phyloP scores from a whole-genome alignment of 2,329 filamentous ascomycete genomes.

The Trichoderma atroviride region DNA sequence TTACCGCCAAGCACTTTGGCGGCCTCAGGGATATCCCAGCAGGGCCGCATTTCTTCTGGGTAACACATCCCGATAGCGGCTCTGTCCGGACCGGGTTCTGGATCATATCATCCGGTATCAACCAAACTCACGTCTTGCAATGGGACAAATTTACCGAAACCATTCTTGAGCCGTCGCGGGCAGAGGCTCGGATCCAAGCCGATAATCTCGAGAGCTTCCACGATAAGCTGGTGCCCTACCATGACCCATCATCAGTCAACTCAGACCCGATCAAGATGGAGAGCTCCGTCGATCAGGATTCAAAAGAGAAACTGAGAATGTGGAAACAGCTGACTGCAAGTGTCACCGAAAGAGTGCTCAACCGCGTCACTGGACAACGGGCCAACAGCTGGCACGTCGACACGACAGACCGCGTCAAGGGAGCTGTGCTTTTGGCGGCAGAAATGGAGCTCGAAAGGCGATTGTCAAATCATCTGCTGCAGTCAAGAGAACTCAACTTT shows the following conservation, averaged over 20 bases:
- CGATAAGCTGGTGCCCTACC: conserved; percentile 50
- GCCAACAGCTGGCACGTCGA: conserved; percentile 54
- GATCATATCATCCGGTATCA: conserved; percentile 47
- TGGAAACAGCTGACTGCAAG: conserved; percentile 57
- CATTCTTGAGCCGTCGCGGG: conserved; percentile 50
- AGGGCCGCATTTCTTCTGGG: conserved; percentile 64
- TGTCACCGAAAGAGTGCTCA: conserved; percentile 50
- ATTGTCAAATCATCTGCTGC: conserved; percentile 40
- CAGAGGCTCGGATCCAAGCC: conserved; percentile 51
- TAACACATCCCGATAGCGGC: conserved; percentile 50
- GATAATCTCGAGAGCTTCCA: conserved; percentile 45
- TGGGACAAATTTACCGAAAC: conserved; percentile 62
- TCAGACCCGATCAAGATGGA: neutral
- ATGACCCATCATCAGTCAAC: conserved; percentile 39
- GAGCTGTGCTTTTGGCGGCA: conserved; percentile 43
- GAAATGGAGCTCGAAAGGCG: conserved; percentile 47
- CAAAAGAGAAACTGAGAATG: conserved; percentile 41
- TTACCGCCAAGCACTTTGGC: conserved; percentile 51
- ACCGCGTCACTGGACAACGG: conserved; percentile 49
- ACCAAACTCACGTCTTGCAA: conserved; percentile 50
- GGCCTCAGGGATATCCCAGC: conserved; percentile 59
- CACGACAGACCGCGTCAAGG: conserved; percentile 55
- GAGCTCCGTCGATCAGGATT: conserved; percentile 28
- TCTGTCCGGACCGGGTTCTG: conserved; percentile 61
- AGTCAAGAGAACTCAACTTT: conserved; percentile 50